Evolutionary conservation across 202 grass and related monocot genomes (phyloP), one percentile per base, ranked within the genome.

Genomic region (Brachypodium distachyon): DNA sequence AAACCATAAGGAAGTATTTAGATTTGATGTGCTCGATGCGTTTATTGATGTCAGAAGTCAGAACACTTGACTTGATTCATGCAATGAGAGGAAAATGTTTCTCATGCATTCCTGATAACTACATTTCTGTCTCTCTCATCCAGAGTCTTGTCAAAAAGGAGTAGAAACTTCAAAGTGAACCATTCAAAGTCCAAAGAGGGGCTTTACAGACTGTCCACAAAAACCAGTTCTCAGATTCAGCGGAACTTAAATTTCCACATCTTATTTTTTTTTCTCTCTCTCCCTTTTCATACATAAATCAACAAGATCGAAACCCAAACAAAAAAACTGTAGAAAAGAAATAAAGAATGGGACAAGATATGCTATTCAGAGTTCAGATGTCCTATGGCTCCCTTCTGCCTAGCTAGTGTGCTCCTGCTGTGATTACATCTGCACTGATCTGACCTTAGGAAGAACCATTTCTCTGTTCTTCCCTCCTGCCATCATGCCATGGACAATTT

Each of bases 381-480:
- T 52, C 29, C 77, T 77, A 77, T 51, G 28, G 22, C 46, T 3
- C 28, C n/a, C 13, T 5, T 18, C 12, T 61, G 9, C 19, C 59
- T 74, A 13, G 28, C 63, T 40, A 38, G n/a, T n/a, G 53, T 27
- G 51, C 9, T 68, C 22, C n/a, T 67, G 51, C 68, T 61, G 67
- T 70, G 67, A n/a, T n/a, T n/a, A 58, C 32, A 81, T 10, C 29
- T 72, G 23, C 37, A 63, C n/a, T 52, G 18, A 26, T 54, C 43
- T 25, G 53, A 17, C 73, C n/a, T 25, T 66, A 49, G 38, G 23
- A 72, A 71, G 67, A 86, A 44, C 25, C 59, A 40, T 46, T 44
- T 72, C 22, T 77, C 22, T 77, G 51, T 62, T 89, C 78, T 81
- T 81, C 58, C 73, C 82, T 69, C 70, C 56, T 84, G 68, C 21